Conservation (phyloP, 208 protist genomes). For the Tritrichomonas musculus region DNA sequence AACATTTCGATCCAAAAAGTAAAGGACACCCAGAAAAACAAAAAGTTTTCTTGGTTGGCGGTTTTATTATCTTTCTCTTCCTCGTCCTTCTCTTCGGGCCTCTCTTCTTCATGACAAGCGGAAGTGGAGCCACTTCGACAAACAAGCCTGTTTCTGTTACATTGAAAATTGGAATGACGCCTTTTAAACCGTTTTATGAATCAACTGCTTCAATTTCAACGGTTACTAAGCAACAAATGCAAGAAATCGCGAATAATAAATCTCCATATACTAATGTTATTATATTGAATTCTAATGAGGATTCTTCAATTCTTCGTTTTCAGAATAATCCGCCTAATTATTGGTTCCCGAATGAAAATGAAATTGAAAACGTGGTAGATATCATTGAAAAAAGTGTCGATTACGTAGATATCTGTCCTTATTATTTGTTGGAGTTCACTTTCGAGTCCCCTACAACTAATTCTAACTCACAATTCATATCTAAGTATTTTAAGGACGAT, state of each 20-base stretch:
- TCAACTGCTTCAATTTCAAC: neutral
- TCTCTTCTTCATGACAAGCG: neutral
- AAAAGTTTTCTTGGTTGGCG: neutral
- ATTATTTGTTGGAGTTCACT: neutral
- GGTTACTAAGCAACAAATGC: neutral
- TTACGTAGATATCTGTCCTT: too few relatives aligned
- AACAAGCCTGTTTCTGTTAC: neutral
- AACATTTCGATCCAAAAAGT: too few relatives aligned
- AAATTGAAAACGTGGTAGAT: neutral
- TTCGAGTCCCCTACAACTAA: too few relatives aligned
- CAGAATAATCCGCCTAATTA: neutral
- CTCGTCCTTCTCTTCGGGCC: neutral
- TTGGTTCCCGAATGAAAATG: neutral
- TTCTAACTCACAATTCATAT: too few relatives aligned
- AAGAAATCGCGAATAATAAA: neutral
- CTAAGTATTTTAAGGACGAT: too few relatives aligned
- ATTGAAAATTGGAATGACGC: neutral
- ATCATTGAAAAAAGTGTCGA: neutral
- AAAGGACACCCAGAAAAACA: neutral
- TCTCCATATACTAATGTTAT: neutral
- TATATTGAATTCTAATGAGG: neutral
- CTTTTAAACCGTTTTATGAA: neutral
- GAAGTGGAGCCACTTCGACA: neutral
- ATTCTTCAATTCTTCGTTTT: neutral
- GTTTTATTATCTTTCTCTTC: neutral